Base-by-base conservation (phyloP, 257 asterid species). In the Rauvolfia tetraphylla region DNA sequence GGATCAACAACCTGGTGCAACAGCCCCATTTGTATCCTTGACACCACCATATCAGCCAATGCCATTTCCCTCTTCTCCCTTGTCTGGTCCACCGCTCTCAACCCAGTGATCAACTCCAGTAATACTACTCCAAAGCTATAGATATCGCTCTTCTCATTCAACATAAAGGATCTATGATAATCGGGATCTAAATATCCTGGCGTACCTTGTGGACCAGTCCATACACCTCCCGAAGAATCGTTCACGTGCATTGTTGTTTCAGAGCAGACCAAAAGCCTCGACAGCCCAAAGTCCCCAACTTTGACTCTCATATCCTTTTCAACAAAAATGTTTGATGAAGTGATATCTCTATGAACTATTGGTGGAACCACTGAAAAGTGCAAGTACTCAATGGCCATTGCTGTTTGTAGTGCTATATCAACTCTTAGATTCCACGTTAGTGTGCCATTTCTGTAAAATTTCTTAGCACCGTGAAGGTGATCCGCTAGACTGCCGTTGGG, bases 201-300 rank as follows among this genome's bases (percentile, higher is more conserved):
- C 0, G 98, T 95, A 5, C 98, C 98, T 74, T 95, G 98, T 8
- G 98, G 98, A 31, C 98, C 98, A 2, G 98, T 94, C 91, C 97
- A 89, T 22, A 94, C 97, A 2, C 93, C 96, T 18, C 91, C 92
- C 0, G 97, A 87, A 0, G 90, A 73, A 76, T 84, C 78, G 38
- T 86, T 87, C 17, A 84, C 72, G 0, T 85, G 86, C 54, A 71
- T 15, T 6, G 92, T 48, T 20, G 88, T 13, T 46, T 90, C 96
- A 0, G 95, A 72, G 78, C 95, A 89, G 15, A 86, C 84, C 18
- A 92, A 81, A 4, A 95, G 90, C 80, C 98, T 85, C 1, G 98
- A 95, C 0, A 95, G 82, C 84, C 98, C 98, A 61, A 95, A 95
- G 68, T 92, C 98, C 27, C 98, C 98, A 0, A 95, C 95, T 56